These are phyloP conservation scores for Globisporangium uncinulatum DNA, from an alignment of 352 stramenopile genomes.

Conservation along the genomic window DNA sequence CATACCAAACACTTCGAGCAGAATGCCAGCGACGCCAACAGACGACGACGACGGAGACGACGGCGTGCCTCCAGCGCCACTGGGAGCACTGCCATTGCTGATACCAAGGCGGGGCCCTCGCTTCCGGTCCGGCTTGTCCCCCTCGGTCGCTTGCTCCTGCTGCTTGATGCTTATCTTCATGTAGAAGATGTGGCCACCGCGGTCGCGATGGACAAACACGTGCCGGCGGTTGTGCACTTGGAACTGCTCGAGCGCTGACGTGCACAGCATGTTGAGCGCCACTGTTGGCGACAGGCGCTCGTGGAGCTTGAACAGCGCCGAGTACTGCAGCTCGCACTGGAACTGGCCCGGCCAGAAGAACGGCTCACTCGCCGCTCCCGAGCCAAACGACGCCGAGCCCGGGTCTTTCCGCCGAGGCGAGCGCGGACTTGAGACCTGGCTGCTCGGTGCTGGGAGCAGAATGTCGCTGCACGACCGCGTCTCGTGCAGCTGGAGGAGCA, in stretches of 20 bases:
- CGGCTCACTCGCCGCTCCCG: constrained; percentile 11
- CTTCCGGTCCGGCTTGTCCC: constrained; percentile 4
- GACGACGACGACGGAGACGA: neutral
- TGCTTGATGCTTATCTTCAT: constrained; percentile 77
- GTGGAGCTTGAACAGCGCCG: constrained; percentile 71
- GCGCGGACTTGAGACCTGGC: constrained; percentile 29
- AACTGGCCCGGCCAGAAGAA: constrained; percentile 89
- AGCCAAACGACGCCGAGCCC: constrained; percentile 21
- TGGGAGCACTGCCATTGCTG: neutral
- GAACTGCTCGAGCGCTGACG: constrained; percentile 83
- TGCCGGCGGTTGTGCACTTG: constrained; percentile 87
- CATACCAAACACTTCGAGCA: constrained; percentile 81
- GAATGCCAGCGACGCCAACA: constrained; percentile 33
- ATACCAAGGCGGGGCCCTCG: constrained; percentile 13
- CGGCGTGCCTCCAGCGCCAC: neutral
- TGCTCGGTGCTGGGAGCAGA: constrained; percentile 41
- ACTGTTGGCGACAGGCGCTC: constrained; percentile 73
- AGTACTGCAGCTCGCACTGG: constrained; percentile 77
- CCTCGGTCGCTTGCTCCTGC: constrained; percentile 9
- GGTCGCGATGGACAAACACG: constrained; percentile 84
- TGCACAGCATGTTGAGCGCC: constrained; percentile 78
- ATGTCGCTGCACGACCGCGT: constrained; percentile 70
- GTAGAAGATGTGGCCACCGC: constrained; percentile 84
- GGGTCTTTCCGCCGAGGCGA: constrained; percentile 33
- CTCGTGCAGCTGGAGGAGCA: constrained; percentile 83